phyloP scores from a whole-genome alignment of 2,329 filamentous ascomycete species.

The Trichoderma arundinaceum region DNA sequence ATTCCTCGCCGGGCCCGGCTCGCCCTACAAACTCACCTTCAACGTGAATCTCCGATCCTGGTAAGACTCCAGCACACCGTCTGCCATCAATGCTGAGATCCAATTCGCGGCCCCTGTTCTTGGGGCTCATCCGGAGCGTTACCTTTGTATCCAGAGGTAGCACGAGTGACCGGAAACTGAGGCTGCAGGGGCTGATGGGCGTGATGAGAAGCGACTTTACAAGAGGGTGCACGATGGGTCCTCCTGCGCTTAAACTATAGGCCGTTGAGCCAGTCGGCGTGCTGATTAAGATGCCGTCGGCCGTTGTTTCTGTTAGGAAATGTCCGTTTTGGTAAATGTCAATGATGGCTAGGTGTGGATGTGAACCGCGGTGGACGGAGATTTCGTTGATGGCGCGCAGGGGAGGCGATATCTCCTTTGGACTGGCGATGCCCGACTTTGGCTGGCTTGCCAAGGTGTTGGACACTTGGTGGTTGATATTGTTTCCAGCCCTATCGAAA shows the following conservation, averaged over 20 bases:
- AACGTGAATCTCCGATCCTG: constrained; percentile 87
- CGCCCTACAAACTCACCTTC: constrained; percentile 77
- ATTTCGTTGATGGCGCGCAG: constrained; percentile 91
- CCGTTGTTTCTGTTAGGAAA: constrained; percentile 90
- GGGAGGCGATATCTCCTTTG: constrained; percentile 48
- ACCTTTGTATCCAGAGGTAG: constrained; percentile 86
- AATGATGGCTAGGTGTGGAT: constrained; percentile 89
- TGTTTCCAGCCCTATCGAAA: constrained; percentile 70
- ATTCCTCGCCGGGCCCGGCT: constrained; percentile 51
- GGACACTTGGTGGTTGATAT: constrained; percentile 60
- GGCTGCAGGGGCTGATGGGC: constrained; percentile 88
- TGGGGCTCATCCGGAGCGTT: constrained; percentile 78
- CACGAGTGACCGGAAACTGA: constrained; percentile 90
- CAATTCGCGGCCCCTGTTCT: constrained; percentile 76
- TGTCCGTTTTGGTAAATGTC: constrained; percentile 88
- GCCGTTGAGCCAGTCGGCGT: constrained; percentile 95
- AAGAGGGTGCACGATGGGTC: constrained; percentile 91
- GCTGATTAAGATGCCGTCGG: constrained; percentile 91
- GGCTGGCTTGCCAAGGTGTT: constrained; percentile 53
- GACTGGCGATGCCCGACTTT: constrained; percentile 48
- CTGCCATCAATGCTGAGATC: constrained; percentile 82
- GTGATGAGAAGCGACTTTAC: constrained; percentile 89
- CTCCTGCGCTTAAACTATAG: constrained; percentile 91
- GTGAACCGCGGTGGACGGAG: constrained; percentile 86
- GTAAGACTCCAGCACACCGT: constrained; percentile 67